phyloP scores from a whole-genome alignment of 768 basidiomycete genomes.

The Russula vinacea region DNA sequence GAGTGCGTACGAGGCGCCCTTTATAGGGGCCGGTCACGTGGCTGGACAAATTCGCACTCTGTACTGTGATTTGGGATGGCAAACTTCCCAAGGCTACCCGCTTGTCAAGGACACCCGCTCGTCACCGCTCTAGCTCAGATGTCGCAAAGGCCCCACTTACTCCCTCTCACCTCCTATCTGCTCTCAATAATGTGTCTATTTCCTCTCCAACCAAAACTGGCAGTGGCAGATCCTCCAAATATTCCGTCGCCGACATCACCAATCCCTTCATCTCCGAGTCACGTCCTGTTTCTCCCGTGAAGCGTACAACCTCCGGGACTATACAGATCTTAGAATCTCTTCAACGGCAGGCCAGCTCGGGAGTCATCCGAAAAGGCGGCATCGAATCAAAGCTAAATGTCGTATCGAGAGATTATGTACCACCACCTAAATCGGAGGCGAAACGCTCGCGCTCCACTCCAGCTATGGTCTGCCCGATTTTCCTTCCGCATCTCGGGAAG shows the following conservation, averaged over 20 bases:
- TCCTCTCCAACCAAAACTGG: conserved; percentile 37
- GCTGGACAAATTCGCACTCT: no score
- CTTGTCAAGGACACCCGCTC: conserved; percentile 49
- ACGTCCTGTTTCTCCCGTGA: conserved; percentile 63
- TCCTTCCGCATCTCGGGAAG: neutral
- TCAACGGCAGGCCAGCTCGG: conserved; percentile 58
- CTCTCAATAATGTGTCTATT: conserved; percentile 40
- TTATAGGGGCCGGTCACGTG: no score
- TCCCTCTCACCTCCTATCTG: conserved; percentile 41
- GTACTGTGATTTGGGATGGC: no score
- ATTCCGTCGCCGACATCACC: conserved; percentile 45
- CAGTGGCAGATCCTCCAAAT: conserved; percentile 30
- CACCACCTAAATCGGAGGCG: conserved; percentile 54
- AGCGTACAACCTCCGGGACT: conserved; percentile 49
- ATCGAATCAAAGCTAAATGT: conserved; percentile 75
- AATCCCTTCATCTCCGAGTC: conserved; percentile 63
- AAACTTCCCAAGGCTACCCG: conserved; percentile 37
- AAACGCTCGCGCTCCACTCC: conserved; percentile 76
- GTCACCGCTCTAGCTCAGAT: conserved; percentile 49
- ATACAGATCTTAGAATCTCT: conserved; percentile 53
- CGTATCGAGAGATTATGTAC: conserved; percentile 72
- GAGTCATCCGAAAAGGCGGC: conserved; percentile 74
- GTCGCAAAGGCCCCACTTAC: conserved; percentile 48
- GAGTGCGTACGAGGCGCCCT: no score
- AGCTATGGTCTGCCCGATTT: conserved; percentile 40